Conservation (phyloP, 345 rosid genomes). For the Psidium guajava region DNA sequence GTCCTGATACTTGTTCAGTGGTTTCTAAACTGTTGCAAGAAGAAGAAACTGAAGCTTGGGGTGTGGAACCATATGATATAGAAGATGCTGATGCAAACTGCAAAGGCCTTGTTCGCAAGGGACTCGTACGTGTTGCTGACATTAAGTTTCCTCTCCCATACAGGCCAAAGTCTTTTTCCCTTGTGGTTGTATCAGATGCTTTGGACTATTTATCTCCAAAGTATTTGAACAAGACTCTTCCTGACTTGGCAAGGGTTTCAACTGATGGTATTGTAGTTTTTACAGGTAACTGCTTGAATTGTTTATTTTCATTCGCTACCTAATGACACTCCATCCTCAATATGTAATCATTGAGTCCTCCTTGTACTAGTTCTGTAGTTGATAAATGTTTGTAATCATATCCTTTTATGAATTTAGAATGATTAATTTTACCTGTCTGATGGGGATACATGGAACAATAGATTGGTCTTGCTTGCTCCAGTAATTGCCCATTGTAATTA, state of each 20-base stretch:
- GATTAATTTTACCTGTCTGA: neutral
- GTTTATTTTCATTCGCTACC: neutral
- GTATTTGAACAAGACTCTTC: slow-evolving; percentile 86
- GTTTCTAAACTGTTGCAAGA: slow-evolving; percentile 74
- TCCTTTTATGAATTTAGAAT: neutral
- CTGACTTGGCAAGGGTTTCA: slow-evolving; percentile 86
- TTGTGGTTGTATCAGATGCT: slow-evolving; percentile 89
- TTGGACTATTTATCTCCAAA: slow-evolving; percentile 87
- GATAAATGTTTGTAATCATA: neutral
- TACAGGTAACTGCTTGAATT: slow-evolving; percentile 40
- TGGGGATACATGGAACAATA: neutral
- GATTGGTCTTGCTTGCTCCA: neutral
- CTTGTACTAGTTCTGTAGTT: neutral
- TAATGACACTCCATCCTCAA: neutral
- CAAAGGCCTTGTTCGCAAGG: slow-evolving; percentile 72
- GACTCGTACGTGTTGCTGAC: slow-evolving; percentile 87
- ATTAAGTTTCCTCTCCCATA: slow-evolving; percentile 87
- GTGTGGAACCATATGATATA: slow-evolving; percentile 91
- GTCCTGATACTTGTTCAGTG: slow-evolving; percentile 90
- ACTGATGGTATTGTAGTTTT: slow-evolving; percentile 64
- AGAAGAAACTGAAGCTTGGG: slow-evolving; percentile 95
- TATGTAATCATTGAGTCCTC: neutral
- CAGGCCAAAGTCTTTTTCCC: slow-evolving; percentile 82
- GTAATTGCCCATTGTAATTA: neutral
- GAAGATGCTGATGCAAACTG: slow-evolving; percentile 86